Evolutionary conservation across 306 rosid species (phyloP).

Genomic region (Vicia sativa): DNA sequence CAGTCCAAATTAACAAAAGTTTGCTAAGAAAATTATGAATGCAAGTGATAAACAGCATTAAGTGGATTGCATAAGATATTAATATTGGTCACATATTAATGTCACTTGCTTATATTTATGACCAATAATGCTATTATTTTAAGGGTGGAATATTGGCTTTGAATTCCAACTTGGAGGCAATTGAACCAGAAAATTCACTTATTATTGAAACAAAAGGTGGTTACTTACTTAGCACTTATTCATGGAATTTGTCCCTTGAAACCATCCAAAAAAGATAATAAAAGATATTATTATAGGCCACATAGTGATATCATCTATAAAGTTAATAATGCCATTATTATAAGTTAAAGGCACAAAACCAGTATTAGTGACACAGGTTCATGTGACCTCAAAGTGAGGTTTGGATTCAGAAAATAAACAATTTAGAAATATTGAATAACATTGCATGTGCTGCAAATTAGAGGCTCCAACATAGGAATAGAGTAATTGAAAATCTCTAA

Average conservation of each 20-base stretch:
- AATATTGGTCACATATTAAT: not conserved
- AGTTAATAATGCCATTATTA: constrained; percentile 22
- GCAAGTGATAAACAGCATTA: constrained; percentile 14
- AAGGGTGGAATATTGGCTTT: constrained; percentile 14
- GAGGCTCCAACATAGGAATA: constrained; percentile 2
- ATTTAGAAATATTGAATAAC: not conserved
- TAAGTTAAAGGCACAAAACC: constrained; percentile 21
- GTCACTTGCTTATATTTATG: constrained; percentile 4
- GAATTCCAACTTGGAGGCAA: constrained; percentile 31
- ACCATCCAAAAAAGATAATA: constrained; percentile 15
- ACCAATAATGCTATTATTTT: constrained; percentile 38
- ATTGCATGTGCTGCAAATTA: constrained; percentile 31
- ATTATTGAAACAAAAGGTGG: constrained; percentile 11
- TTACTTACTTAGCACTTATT: constrained; percentile 18
- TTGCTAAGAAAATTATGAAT: constrained; percentile 18
- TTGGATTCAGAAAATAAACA: constrained; percentile 36
- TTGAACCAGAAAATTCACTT: constrained; percentile 27
- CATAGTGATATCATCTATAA: constrained; percentile 2
- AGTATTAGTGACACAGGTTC: constrained; percentile 6
- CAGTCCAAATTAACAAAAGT: constrained; percentile 10
- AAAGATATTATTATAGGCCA: constrained; percentile 8
- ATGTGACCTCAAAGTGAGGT: constrained; percentile 32
- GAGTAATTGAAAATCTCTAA: constrained; percentile 15
- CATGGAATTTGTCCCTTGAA: constrained; percentile 36
- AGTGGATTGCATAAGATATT: not conserved